Evolutionary conservation across 257 asterid species (phyloP).

Genomic region (Craterostigma plantagineum): DNA sequence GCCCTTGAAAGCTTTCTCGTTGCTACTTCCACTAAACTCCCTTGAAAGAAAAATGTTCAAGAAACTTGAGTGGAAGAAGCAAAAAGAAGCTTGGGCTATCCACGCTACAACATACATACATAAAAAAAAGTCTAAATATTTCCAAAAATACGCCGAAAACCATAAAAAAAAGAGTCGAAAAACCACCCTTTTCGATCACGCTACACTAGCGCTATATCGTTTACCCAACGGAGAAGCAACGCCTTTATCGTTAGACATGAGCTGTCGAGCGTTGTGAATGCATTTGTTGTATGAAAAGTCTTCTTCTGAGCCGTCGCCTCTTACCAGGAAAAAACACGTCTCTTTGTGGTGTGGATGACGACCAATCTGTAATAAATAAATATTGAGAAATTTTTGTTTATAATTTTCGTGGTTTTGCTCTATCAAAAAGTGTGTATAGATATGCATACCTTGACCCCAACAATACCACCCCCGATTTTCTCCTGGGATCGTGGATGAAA

Average conservation of each 20-base stretch:
- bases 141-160: background rate
- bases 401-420: too few species aligned
- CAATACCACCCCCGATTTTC: slow-evolving; percentile 50
- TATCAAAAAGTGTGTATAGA: too few species aligned
- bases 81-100: slow-evolving; percentile 93
- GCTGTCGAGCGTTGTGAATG: slow-evolving; percentile 34
- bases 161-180: background rate
- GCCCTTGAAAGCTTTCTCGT: slow-evolving; percentile 95
- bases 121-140: background rate
- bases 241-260: slow-evolving; percentile 32
- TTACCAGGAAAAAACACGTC: slow-evolving; percentile 55
- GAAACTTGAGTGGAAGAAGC: slow-evolving; percentile 87
- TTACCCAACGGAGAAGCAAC: slow-evolving; percentile 16
- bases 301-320: slow-evolving; percentile 65
- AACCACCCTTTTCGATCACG: background rate
- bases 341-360: slow-evolving; percentile 40
- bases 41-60: slow-evolving; percentile 58
- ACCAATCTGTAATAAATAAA: slow-evolving; percentile 39
- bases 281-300: slow-evolving; percentile 85
- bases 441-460: slow-evolving; percentile 71
- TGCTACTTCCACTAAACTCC: slow-evolving; percentile 96
- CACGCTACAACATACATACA: slow-evolving; percentile 15
- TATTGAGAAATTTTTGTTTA: too few species aligned
- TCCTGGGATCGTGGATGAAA: slow-evolving; percentile 61
- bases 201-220: background rate